Percentiles rank a stretch among this genome's conserved stretches.
Evolutionary conservation across 192 early-diverging fungal species (phyloP).

Genomic region (Funneliformis mosseae): DNA sequence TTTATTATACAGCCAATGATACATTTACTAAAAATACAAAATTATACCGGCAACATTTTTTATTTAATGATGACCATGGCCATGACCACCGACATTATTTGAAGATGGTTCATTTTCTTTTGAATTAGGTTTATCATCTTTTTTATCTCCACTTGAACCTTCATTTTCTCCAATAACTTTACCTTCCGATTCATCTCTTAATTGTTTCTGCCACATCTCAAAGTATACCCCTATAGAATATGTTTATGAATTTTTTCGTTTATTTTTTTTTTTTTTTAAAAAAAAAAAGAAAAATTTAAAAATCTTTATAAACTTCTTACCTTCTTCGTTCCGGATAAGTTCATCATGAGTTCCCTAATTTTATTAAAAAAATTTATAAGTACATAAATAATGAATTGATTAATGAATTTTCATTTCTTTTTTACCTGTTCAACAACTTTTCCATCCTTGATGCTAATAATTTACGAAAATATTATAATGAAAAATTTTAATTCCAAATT

Average conservation of each 20-base stretch:
- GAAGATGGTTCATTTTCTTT: background rate
- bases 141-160: background rate
- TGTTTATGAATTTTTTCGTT: no score
- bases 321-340: constrained; percentile 57
- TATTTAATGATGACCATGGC: no score
- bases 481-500: background rate
- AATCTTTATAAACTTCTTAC: constrained; percentile 27
- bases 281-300: constrained; percentile 4
- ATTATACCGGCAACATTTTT: no score
- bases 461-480: background rate
- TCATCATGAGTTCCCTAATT: constrained; percentile 81
- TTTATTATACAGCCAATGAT: no score
- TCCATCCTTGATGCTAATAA: constrained; percentile 66
- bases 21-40: no score
- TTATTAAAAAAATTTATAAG: constrained; percentile 79
- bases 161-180: background rate
- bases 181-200: constrained; percentile 55
- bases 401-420: background rate
- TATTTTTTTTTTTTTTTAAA: background rate
- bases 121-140: background rate
- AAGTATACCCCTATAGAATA: constrained; percentile 68
- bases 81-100: background rate
- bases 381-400: constrained; percentile 26
- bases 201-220: constrained; percentile 93
- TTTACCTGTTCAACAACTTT: constrained; percentile 58